Evolutionary conservation across 73 alveolate genomes (phyloP).

Genomic region (Paraurostyla sp.): DNA sequence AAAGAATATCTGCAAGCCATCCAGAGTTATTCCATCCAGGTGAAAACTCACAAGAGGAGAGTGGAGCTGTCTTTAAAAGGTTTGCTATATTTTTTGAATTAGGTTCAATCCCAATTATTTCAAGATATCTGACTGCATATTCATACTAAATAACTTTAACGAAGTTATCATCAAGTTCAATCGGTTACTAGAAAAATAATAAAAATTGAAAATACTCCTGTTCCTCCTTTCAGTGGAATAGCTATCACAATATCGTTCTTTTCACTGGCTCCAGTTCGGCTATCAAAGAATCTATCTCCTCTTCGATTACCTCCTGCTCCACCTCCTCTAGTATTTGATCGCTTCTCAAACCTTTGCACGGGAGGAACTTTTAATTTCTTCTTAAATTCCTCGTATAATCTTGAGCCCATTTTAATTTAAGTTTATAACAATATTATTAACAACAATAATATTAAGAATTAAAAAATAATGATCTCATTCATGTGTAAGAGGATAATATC

Average conservation of each 20-base stretch:
- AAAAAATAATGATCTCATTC: not conserved
- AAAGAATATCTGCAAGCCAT: conserved; percentile 78
- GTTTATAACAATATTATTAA: not conserved
- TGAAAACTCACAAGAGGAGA: conserved; percentile 75
- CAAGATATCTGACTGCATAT: conserved; percentile 86
- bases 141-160: conserved; percentile 84
- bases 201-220: conserved; percentile 48
- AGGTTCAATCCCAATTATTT: conserved; percentile 77
- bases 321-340: too few species aligned
- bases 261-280: conserved; percentile 36
- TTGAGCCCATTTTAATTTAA: conserved; percentile 49
- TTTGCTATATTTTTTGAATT: conserved; percentile 69
- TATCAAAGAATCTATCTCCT: not conserved
- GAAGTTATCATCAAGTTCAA: conserved; percentile 71
- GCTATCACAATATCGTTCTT: conserved; percentile 66
- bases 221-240: conserved; percentile 82
- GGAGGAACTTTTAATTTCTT: conserved; percentile 51
- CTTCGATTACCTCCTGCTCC: not conserved
- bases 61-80: conserved; percentile 69
- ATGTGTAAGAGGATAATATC: conserved; percentile 61
- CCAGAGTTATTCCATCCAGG: conserved; percentile 82
- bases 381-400: conserved; percentile 54
- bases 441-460: not conserved
- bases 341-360: conserved; percentile 32
- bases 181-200: conserved; percentile 26